Percentiles rank a stretch among this genome's conserved stretches.
Conservation (phyloP, 306 rosid genomes). For the Astragalus membranaceus region DNA sequence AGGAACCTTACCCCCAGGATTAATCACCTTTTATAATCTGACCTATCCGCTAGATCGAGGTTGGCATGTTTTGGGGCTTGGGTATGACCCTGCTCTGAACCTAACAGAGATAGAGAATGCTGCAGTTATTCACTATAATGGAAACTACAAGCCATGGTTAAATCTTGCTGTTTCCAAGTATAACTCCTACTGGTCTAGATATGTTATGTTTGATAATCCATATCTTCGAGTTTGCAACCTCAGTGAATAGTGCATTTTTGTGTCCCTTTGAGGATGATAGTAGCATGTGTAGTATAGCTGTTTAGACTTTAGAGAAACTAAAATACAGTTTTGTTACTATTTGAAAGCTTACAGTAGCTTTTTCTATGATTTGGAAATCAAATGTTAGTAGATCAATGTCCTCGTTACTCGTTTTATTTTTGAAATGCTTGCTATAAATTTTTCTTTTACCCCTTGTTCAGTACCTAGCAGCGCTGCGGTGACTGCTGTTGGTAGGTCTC, state of each 20-base stretch:
- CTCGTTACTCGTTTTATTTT: background rate
- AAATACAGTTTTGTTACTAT: background rate
- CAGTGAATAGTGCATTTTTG: slow-evolving; percentile 28
- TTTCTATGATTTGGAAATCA: background rate
- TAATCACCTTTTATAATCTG: slow-evolving; percentile 85
- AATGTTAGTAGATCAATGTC: slow-evolving; percentile 5
- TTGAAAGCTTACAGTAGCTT: background rate
- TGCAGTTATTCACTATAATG: slow-evolving; percentile 92
- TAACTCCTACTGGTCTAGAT: slow-evolving; percentile 81
- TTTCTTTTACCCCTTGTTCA: too few relatives aligned
- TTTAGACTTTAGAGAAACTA: background rate
- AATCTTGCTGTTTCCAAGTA: slow-evolving; percentile 90
- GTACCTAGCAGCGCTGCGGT: too few relatives aligned
- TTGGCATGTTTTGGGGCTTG: slow-evolving; percentile 97
- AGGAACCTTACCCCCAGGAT: slow-evolving; percentile 89
- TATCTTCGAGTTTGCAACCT: slow-evolving; percentile 66
- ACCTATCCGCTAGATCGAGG: slow-evolving; percentile 73
- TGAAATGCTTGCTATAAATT: background rate
- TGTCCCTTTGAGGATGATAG: slow-evolving; percentile 5
- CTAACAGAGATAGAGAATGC: slow-evolving; percentile 71
- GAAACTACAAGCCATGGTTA: slow-evolving; percentile 98
- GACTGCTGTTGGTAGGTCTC: too few relatives aligned
- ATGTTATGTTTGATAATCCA: slow-evolving; percentile 69
- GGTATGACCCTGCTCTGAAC: slow-evolving; percentile 92
- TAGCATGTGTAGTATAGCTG: slow-evolving; percentile 16